Evolutionary conservation across 306 rosid species (phyloP).

Genomic region (Alnus glutinosa): DNA sequence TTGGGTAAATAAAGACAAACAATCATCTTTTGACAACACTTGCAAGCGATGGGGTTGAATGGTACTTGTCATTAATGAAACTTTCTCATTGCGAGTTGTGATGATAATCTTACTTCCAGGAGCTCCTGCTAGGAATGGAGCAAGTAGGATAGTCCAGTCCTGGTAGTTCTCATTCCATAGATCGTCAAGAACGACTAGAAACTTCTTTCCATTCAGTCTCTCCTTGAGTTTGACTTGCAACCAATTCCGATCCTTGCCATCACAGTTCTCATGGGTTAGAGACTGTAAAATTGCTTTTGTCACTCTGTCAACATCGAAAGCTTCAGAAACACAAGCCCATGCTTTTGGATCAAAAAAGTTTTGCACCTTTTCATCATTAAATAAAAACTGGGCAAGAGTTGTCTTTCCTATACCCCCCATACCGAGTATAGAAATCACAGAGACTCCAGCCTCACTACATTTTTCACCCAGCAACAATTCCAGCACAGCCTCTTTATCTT

Average conservation of each 20-base stretch:
- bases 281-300: not conserved
- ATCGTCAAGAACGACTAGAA: not conserved
- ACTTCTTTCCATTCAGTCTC: not conserved
- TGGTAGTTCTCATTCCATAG: not conserved
- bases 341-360: not conserved
- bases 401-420: not conserved
- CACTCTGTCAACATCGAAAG: not conserved
- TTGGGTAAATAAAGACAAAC: constrained; percentile 14
- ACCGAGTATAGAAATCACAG: constrained; percentile 15
- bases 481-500: not conserved
- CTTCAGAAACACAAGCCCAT: constrained; percentile 8
- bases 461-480: not conserved
- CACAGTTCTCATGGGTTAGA: not conserved
- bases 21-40: not conserved
- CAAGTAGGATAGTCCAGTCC: not conserved
- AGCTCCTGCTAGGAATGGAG: not conserved
- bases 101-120: constrained; percentile 8
- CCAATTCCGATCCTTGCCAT: not conserved
- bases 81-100: constrained; percentile 20
- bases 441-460: not conserved
- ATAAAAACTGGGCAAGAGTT: not conserved
- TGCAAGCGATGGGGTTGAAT: not conserved
- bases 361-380: not conserved
- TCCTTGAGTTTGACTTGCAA: not conserved
- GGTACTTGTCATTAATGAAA: not conserved